Conservation (phyloP, 768 basidiomycete genomes). For the Lanmaoa pseudosensibilis region DNA sequence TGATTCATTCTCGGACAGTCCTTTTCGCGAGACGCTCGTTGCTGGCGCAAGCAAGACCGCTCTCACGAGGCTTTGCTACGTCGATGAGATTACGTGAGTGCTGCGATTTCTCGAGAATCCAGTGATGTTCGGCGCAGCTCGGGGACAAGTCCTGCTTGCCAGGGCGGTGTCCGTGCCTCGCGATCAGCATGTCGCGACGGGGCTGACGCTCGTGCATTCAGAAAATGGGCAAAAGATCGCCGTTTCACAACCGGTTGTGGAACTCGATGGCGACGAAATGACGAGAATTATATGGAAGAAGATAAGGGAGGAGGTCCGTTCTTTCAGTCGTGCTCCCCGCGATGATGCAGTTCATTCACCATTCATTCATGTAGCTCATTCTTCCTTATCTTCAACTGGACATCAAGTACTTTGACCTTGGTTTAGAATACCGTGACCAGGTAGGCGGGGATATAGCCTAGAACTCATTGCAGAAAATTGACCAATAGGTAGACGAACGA, state of each 20-base stretch:
- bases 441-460: conserved; percentile 39
- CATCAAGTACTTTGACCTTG: conserved; percentile 99
- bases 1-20: conserved; percentile 25
- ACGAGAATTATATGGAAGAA: conserved; percentile 99
- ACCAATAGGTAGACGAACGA: conserved; percentile 75
- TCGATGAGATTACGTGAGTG: conserved; percentile 33
- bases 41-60: conserved; percentile 21
- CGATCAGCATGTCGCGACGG: background rate
- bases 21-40: conserved; percentile 27
- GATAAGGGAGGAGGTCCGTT: conserved; percentile 85
- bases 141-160: background rate
- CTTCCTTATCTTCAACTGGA: conserved; percentile 93
- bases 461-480: background rate
- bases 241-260: conserved; percentile 87
- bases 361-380: conserved; percentile 69
- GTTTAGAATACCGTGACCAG: conserved; percentile 88
- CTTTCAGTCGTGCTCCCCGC: background rate
- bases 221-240: conserved; percentile 56
- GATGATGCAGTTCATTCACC: background rate
- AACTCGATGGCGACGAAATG: conserved; percentile 99
- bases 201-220: conserved; percentile 10
- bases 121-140: conserved; percentile 1
- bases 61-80: conserved; percentile 29
- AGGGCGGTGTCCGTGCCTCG: background rate
- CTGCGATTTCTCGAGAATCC: background rate